Conservation (phyloP, 1,284 basidiomycete genomes). For the Leucoagaricus sp. region DNA sequence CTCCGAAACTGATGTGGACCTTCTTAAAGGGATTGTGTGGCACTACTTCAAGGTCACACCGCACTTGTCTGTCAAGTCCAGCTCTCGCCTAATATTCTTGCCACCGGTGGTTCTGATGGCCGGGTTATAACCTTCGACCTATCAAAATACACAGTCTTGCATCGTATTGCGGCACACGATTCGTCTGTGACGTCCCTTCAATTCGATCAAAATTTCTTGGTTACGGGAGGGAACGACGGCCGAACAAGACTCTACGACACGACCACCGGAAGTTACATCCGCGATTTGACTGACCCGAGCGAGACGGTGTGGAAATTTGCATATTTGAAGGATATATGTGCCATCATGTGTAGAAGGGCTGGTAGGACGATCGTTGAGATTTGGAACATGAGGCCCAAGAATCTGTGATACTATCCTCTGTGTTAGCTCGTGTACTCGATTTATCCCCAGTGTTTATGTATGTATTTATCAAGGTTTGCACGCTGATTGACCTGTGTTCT, state of each 20-base stretch:
- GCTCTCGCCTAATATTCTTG: constrained; percentile 71
- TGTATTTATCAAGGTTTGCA: no score
- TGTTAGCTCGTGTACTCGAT: no score
- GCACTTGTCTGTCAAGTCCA: constrained; percentile 94
- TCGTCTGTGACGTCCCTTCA: constrained; percentile 91
- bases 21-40: constrained; percentile 76
- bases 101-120: constrained; percentile 93
- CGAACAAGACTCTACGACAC: constrained; percentile 87
- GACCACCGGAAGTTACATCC: constrained; percentile 66
- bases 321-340: constrained; percentile 75
- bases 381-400: constrained; percentile 62
- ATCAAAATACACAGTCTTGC: constrained; percentile 42
- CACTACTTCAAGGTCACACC: constrained; percentile 91
- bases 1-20: constrained; percentile 1
- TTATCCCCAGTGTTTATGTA: no score
- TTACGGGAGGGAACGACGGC: constrained; percentile 91
- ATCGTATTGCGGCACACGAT: constrained; percentile 81
- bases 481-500: no score
- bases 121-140: constrained; percentile 91
- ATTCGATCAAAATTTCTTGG: constrained; percentile 80
- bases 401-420: no score
- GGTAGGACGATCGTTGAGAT: constrained; percentile 92
- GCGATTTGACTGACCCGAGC: constrained; percentile 75
- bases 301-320: constrained; percentile 91
- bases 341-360: constrained; percentile 80